These are phyloP conservation scores for Botryotinia globosa DNA, from an alignment of 2,329 filamentous ascomycete genomes.

Conservation along the genomic window DNA sequence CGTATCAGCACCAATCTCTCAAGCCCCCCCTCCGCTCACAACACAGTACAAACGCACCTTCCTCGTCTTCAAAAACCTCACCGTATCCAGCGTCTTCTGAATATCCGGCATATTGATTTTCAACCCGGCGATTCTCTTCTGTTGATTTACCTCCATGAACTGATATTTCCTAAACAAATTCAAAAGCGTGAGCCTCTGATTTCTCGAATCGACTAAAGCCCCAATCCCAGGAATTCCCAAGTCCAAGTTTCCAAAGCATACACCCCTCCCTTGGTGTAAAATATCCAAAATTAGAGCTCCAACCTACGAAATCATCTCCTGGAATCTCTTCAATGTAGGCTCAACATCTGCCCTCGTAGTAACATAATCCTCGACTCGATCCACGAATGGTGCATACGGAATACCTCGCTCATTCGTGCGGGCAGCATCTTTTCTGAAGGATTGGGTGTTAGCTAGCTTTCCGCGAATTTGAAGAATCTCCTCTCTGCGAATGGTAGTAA, in stretches of 20 bases:
- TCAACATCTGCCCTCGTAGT: constrained; percentile 76
- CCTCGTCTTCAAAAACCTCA: constrained; percentile 76
- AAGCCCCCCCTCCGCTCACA: background rate
- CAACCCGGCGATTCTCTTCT: constrained; percentile 75
- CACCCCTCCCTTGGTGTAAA: background rate
- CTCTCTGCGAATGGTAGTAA: background rate
- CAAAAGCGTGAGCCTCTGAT: constrained; percentile 14
- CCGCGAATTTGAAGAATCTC: background rate
- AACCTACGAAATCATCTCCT: constrained; percentile 86
- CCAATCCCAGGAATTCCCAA: background rate
- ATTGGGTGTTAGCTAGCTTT: constrained; percentile 22
- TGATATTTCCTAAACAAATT: constrained; percentile 80
- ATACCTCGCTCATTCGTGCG: constrained; percentile 79
- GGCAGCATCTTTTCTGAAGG: constrained; percentile 39
- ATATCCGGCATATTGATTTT: constrained; percentile 98
- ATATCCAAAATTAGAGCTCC: background rate
- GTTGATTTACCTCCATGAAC: constrained; percentile 96
- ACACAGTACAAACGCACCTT: constrained; percentile 50
- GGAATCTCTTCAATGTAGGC: constrained; percentile 75
- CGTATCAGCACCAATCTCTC: constrained; percentile 22
- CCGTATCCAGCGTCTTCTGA: constrained; percentile 89
- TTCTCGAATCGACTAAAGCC: background rate
- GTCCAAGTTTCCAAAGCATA: background rate
- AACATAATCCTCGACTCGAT: constrained; percentile 86
- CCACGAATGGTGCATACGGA: constrained; percentile 79